These are phyloP conservation scores for Amanita brunnescens DNA, from an alignment of 768 basidiomycete species.

Conservation along the genomic window DNA sequence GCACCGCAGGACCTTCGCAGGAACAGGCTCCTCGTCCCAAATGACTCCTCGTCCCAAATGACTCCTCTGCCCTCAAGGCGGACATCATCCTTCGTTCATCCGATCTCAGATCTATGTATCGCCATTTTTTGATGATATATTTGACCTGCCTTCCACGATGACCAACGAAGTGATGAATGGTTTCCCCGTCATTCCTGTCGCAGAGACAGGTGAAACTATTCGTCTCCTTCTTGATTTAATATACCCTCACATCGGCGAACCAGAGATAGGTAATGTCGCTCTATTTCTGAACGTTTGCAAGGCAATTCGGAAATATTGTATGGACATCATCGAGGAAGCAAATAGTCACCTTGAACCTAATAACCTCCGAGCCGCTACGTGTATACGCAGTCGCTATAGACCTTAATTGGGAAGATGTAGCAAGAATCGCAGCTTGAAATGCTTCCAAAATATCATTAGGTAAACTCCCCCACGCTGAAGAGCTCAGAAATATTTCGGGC, in stretches of 20 bases:
- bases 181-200: conserved; percentile 7
- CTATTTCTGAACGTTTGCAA: neutral
- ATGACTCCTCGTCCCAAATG: neutral
- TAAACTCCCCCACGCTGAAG: neutral
- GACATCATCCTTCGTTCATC: conserved; percentile 19
- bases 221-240: conserved; percentile 8
- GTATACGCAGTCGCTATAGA: conserved; percentile 1
- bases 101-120: conserved; percentile 21
- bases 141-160: conserved; percentile 12
- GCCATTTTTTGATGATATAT: conserved; percentile 23
- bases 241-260: neutral
- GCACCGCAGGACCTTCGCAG: too few relatives aligned
- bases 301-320: conserved; percentile 3
- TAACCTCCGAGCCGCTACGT: neutral
- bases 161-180: neutral
- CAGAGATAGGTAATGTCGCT: neutral
- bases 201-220: conserved; percentile 10
- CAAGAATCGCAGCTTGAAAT: neutral
- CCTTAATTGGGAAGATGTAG: neutral
- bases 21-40: too few relatives aligned
- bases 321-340: conserved; percentile 1
- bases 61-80: conserved; percentile 6
- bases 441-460: neutral
- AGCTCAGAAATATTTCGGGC: neutral
- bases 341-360: neutral